These are phyloP conservation scores for Rhynchospora tenuis DNA, from an alignment of 176 grass and related monocot genomes.

Conservation along the genomic window DNA sequence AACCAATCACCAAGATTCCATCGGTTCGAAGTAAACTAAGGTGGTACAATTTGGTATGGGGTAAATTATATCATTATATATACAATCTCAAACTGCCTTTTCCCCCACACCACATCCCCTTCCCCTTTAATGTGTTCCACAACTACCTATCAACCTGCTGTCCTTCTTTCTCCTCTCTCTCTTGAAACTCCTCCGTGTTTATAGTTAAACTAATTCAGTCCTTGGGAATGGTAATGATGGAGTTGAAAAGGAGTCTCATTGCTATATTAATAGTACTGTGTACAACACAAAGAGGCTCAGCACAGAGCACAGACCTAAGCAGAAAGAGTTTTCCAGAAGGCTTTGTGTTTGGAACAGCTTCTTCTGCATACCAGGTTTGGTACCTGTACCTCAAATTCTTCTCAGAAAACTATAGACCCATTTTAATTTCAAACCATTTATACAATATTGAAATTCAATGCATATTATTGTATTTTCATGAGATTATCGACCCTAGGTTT, in stretches of 20 bases:
- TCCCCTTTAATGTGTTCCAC: neutral
- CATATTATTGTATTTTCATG: neutral
- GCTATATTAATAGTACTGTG: constrained; percentile 19
- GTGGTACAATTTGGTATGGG: neutral
- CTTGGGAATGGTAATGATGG: neutral
- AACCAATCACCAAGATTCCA: neutral
- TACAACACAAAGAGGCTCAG: constrained; percentile 21
- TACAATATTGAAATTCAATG: neutral
- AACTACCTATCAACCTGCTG: neutral
- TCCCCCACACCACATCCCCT: neutral
- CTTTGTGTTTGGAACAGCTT: constrained; percentile 88
- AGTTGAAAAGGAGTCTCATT: neutral
- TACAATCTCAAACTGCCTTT: constrained; percentile 3
- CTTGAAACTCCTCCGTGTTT: neutral
- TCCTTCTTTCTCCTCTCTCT: neutral
- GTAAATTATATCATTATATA: constrained; percentile 8
- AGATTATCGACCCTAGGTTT: neutral
- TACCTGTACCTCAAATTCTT: neutral
- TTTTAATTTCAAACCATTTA: neutral
- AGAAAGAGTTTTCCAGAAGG: constrained; percentile 72
- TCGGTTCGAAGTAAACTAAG: neutral
- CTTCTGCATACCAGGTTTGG: constrained; percentile 77
- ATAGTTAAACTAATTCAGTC: neutral
- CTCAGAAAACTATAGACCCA: neutral
- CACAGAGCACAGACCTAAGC: constrained; percentile 38